phyloP scores from a whole-genome alignment of 768 basidiomycete species.

The Tylopilus vinaceipallidus region DNA sequence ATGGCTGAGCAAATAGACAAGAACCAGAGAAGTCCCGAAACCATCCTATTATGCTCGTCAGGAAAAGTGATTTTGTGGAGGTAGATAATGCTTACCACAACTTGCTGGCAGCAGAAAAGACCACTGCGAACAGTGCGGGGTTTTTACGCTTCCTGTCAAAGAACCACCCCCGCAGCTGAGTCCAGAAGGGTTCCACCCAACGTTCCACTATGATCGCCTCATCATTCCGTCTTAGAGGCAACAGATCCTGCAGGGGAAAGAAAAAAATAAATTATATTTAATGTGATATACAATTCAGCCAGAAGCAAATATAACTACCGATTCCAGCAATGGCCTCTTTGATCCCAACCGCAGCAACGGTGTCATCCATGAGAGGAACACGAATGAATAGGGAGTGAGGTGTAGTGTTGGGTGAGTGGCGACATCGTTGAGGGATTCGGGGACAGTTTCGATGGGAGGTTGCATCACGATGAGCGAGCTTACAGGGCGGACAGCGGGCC shows the following conservation, averaged over 20 bases:
- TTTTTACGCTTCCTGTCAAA: constrained; percentile 14
- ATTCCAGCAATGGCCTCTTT: constrained; percentile 30
- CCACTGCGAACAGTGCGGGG: constrained; percentile 16
- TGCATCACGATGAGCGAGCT: constrained; percentile 26
- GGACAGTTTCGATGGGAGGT: constrained; percentile 17
- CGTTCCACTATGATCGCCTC: constrained; percentile 23
- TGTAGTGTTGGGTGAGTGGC: constrained; percentile 21
- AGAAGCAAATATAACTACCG: constrained; percentile 29
- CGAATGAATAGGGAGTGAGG: constrained; percentile 12
- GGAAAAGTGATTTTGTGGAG: neutral
- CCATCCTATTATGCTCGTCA: constrained; percentile 14
- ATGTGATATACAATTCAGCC: constrained; percentile 22
- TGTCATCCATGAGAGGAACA: constrained; percentile 27
- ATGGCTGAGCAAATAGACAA: constrained; percentile 21
- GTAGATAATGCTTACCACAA: constrained; percentile 14
- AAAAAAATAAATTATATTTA: constrained; percentile 12
- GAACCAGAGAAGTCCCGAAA: constrained; percentile 31
- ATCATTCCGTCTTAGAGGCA: constrained; percentile 26
- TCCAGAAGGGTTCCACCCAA: constrained; percentile 27
- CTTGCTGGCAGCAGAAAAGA: constrained; percentile 15
- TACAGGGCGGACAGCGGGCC: constrained; percentile 2
- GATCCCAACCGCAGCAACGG: constrained; percentile 25
- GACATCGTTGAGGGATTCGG: constrained; percentile 16
- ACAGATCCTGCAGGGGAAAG: constrained; percentile 19
- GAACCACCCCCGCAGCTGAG: constrained; percentile 16